These are phyloP conservation scores for Podaxis rugospora DNA, from an alignment of 768 basidiomycete species.

Conservation along the genomic window DNA sequence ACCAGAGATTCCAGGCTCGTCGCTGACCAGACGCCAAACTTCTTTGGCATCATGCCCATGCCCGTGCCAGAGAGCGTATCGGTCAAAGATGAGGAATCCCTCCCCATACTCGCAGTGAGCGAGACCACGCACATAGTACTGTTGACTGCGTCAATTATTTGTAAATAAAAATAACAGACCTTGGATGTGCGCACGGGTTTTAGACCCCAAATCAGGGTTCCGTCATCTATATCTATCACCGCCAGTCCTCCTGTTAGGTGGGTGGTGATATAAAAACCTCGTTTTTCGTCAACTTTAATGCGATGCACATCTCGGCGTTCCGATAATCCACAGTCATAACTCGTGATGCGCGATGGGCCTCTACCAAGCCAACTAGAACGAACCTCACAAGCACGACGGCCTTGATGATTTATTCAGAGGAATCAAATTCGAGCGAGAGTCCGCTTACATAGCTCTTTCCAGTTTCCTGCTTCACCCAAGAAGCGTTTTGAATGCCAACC, in stretches of 20 bases:
- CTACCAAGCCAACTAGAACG: constrained; percentile 52
- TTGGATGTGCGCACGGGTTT: constrained; percentile 29
- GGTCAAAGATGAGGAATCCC: constrained; percentile 72
- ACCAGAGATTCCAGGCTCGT: constrained; percentile 13
- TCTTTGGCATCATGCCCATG: constrained; percentile 41
- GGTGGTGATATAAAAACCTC: constrained; percentile 58
- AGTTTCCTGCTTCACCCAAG: constrained; percentile 34
- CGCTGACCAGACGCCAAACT: constrained; percentile 57
- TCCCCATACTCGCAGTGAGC: constrained; percentile 74
- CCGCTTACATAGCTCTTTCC: constrained; percentile 61
- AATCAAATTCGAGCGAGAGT: constrained; percentile 7
- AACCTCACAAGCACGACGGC: constrained; percentile 32
- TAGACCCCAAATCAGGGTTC: constrained; percentile 58
- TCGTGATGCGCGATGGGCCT: constrained; percentile 35
- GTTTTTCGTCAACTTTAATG: constrained; percentile 69
- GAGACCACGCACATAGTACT: constrained; percentile 41
- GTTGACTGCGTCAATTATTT: background rate
- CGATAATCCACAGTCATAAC: constrained; percentile 28
- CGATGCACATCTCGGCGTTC: constrained; percentile 52
- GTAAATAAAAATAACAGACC: background rate
- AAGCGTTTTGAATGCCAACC: constrained; percentile 24
- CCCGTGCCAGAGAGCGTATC: constrained; percentile 27
- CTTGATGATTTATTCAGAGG: constrained; percentile 33
- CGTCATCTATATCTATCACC: constrained; percentile 51
- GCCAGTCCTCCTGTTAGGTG: constrained; percentile 47